These are phyloP conservation scores for Cercophora scortea DNA, from an alignment of 495 filamentous ascomycete genomes.

Conservation along the genomic window DNA sequence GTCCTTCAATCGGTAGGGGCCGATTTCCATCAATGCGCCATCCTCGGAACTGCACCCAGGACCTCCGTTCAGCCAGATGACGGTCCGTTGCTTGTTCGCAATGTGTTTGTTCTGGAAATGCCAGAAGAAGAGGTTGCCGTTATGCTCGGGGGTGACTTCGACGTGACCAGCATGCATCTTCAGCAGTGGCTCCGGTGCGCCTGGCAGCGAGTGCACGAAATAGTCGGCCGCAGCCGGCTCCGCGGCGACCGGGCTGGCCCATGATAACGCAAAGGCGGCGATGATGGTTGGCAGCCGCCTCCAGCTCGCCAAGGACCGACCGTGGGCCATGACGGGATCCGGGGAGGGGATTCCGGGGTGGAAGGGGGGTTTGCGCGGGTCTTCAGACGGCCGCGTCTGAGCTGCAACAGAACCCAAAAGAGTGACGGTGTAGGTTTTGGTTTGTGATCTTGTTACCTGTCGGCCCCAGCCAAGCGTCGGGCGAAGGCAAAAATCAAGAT, in stretches of 20 bases:
- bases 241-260: constrained; percentile 23
- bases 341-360: neutral
- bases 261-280: constrained; percentile 27
- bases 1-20: constrained; percentile 81
- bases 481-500: neutral
- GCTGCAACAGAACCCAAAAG: neutral
- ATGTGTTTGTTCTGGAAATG: constrained; percentile 93
- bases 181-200: constrained; percentile 70
- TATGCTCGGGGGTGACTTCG: constrained; percentile 71
- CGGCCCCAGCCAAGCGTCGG: neutral
- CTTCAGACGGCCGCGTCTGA: neutral
- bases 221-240: constrained; percentile 68
- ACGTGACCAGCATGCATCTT: constrained; percentile 99
- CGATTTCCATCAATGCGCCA: constrained; percentile 94
- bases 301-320: constrained; percentile 23
- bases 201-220: constrained; percentile 76
- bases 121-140: constrained; percentile 98
- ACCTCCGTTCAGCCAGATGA: constrained; percentile 96
- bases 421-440: neutral
- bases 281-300: constrained; percentile 22
- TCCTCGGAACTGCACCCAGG: constrained; percentile 97
- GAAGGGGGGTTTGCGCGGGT: constrained; percentile 5
- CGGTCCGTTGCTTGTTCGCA: constrained; percentile 81
- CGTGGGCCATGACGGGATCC: constrained; percentile 14
- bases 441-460: neutral